These are phyloP conservation scores for Termitomyces sp. DNA, from an alignment of 768 basidiomycete genomes.

Conservation along the genomic window DNA sequence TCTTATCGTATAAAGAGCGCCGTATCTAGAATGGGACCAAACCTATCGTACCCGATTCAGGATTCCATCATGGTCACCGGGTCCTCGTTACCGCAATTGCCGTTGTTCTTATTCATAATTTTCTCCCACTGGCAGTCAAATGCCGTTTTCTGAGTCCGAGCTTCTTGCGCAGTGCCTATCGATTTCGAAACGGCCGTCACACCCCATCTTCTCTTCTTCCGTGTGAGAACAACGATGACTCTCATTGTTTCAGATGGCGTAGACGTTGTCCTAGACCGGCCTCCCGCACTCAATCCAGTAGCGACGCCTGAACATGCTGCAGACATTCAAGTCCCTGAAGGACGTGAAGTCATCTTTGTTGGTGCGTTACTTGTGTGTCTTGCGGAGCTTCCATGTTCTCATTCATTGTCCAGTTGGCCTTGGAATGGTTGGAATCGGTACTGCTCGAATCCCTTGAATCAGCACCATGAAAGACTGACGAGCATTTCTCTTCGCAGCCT, in stretches of 20 bases:
- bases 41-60: neutral
- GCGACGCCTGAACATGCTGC: neutral
- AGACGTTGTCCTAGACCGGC: neutral
- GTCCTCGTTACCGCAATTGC: neutral
- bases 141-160: neutral
- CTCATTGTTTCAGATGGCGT: neutral
- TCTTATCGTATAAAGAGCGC: neutral
- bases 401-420: constrained; percentile 37
- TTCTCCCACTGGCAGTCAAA: neutral
- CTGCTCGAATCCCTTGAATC: constrained; percentile 1
- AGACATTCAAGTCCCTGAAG: neutral
- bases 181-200: too few relatives aligned
- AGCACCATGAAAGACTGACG: neutral
- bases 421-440: constrained; percentile 62
- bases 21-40: neutral
- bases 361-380: neutral
- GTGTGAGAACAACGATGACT: neutral
- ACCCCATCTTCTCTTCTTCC: neutral
- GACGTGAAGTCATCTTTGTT: constrained; percentile 3
- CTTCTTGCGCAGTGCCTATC: neutral
- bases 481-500: constrained; percentile 33
- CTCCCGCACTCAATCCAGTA: neutral
- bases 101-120: neutral
- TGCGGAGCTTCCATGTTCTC: neutral
- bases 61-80: neutral